Percentiles rank a stretch among this genome's conserved stretches.
phyloP scores from a whole-genome alignment of 228 moss, liverwort and hornwort genomes.

The Sphagnum magellanicum region DNA sequence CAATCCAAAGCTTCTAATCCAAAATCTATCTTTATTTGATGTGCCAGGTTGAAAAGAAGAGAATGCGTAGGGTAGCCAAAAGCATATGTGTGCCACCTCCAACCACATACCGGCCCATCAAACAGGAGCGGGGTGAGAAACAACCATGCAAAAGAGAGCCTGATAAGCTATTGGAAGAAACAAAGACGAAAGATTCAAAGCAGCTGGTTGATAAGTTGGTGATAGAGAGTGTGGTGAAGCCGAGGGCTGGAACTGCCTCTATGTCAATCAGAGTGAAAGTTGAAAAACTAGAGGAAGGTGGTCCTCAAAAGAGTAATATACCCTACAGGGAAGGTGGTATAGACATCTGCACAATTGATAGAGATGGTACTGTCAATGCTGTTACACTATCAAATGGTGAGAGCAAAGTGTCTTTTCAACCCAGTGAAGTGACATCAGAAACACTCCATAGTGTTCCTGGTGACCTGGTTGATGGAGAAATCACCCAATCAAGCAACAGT shows the following conservation, averaged over 20 bases:
- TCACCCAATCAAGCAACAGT: slow-evolving; percentile 18
- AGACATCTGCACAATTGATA: slow-evolving; percentile 1
- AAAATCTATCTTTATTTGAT: not conserved
- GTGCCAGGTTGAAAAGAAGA: not conserved
- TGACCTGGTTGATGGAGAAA: slow-evolving; percentile 6
- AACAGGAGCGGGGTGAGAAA: not conserved
- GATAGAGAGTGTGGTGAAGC: not conserved
- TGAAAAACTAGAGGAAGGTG: slow-evolving; percentile 1
- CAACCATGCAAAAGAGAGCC: not conserved
- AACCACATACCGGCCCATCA: no score
- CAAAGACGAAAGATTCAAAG: not conserved
- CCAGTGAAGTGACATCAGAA: not conserved
- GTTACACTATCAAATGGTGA: not conserved
- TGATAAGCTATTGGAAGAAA: no score
- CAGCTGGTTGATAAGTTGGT: not conserved
- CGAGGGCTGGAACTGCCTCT: not conserved
- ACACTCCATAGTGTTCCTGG: not conserved
- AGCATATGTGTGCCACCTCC: no score
- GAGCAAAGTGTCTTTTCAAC: not conserved
- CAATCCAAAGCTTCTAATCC: not conserved
- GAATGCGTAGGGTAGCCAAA: not conserved
- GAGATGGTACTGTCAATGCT: slow-evolving; percentile 4
- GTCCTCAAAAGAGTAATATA: not conserved
- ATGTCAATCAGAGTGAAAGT: not conserved
- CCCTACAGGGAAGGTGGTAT: slow-evolving; percentile 1